phyloP scores from a whole-genome alignment of 2,329 filamentous ascomycete species.

The Ophiostoma tasmaniense region DNA sequence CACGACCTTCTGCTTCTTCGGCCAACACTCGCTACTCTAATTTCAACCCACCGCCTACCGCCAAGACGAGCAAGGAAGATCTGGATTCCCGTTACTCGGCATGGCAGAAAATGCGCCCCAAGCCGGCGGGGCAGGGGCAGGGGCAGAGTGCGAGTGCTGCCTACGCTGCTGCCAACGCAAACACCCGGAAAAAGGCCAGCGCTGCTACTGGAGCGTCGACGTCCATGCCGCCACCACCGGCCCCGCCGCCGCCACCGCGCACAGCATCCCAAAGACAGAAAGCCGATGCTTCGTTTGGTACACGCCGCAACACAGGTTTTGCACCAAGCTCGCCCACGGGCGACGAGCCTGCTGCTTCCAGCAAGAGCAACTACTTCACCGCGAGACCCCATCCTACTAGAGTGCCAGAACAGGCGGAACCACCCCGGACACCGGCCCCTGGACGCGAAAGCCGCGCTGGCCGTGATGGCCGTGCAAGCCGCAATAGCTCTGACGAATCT shows the following conservation, averaged over 20 bases:
- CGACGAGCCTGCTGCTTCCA: slow-evolving; percentile 45
- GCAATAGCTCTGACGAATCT: slow-evolving; percentile 19
- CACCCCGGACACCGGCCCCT: background rate
- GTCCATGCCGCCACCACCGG: slow-evolving; percentile 28
- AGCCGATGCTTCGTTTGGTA: slow-evolving; percentile 47
- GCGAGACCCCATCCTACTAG: slow-evolving; percentile 23
- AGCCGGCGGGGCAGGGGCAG: slow-evolving; percentile 17
- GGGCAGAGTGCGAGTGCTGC: slow-evolving; percentile 23
- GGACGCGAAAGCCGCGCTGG: slow-evolving; percentile 15
- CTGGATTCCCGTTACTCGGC: slow-evolving; percentile 26
- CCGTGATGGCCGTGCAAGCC: slow-evolving; percentile 25
- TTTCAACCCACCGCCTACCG: slow-evolving; percentile 20
- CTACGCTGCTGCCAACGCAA: slow-evolving; percentile 14
- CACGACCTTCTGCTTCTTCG: slow-evolving; percentile 18
- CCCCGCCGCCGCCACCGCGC: slow-evolving; percentile 36
- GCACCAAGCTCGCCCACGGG: slow-evolving; percentile 41
- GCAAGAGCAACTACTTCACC: slow-evolving; percentile 42
- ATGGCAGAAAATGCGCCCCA: slow-evolving; percentile 30
- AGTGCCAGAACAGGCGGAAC: background rate
- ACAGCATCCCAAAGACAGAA: slow-evolving; percentile 47
- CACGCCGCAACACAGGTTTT: slow-evolving; percentile 38
- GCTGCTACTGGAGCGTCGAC: slow-evolving; percentile 24
- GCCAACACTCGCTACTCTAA: slow-evolving; percentile 23
- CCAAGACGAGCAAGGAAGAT: slow-evolving; percentile 20
- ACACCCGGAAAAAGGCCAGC: slow-evolving; percentile 19